A percentile compares a stretch with the other conserved stretches of the same genome.
phyloP scores from a whole-genome alignment of 1,284 basidiomycete species.

The Cutaneotrichosporon mucoides region DNA sequence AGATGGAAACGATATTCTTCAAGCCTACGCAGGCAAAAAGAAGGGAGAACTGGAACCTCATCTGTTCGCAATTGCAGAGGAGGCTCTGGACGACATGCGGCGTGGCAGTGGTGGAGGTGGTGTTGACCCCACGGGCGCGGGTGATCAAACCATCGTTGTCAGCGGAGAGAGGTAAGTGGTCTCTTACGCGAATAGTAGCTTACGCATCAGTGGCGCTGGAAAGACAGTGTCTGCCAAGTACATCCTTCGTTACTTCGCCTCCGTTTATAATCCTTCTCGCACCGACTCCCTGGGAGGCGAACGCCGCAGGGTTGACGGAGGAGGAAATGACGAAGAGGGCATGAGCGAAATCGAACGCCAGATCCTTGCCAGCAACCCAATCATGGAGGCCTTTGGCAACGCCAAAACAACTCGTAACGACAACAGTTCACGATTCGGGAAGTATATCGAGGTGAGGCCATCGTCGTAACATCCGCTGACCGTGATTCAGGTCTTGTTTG shows the following conservation, averaged over 20 bases:
- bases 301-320: conserved; percentile 22
- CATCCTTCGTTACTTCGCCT: conserved; percentile 98
- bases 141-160: conserved; percentile 97
- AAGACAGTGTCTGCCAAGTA: conserved; percentile 99
- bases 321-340: conserved; percentile 46
- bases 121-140: conserved; percentile 64
- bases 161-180: conserved; percentile 84
- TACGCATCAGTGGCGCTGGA: conserved; percentile 74
- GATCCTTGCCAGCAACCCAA: conserved; percentile 97
- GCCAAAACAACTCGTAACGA: conserved; percentile 99
- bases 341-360: conserved; percentile 93
- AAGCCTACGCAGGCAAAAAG: conserved; percentile 87
- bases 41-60: conserved; percentile 97
- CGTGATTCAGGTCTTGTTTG: conserved; percentile 76
- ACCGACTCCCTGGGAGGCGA: conserved; percentile 10
- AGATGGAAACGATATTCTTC: conserved; percentile 91
- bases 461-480: not conserved
- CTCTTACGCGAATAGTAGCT: too few relatives aligned
- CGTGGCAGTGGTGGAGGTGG: conserved; percentile 50
- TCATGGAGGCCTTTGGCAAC: conserved; percentile 98
- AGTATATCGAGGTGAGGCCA: conserved; percentile 87
- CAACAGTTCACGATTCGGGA: conserved; percentile 98
- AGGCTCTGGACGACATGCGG: conserved; percentile 95
- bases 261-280: conserved; percentile 82
- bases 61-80: conserved; percentile 97